A percentile compares a stretch with the other conserved stretches of the same genome.
Conservation (phyloP, 2,329 filamentous ascomycete species). For the Sphaerostilbella broomeana region DNA sequence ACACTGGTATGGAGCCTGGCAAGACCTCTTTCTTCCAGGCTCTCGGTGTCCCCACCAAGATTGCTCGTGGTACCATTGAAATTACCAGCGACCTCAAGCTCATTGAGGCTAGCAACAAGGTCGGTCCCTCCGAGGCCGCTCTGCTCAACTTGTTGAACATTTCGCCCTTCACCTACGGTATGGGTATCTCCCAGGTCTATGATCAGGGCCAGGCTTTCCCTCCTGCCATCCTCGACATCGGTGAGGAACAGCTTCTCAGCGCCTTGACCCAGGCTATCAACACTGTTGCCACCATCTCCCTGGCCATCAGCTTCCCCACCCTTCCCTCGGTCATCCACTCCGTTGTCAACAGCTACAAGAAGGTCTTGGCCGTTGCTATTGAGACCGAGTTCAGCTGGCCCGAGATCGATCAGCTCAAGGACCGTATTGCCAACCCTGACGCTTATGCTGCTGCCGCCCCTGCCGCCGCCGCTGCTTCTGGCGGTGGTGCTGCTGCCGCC, state of each 20-base stretch:
- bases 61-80: constrained; percentile 99
- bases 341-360: constrained; percentile 97
- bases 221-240: constrained; percentile 80
- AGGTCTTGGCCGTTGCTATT: constrained; percentile 80
- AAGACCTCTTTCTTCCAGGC: constrained; percentile 99
- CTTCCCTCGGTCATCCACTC: constrained; percentile 95
- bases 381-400: constrained; percentile 90
- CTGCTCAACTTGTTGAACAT: constrained; percentile 99
- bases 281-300: constrained; percentile 84
- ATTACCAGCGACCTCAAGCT: constrained; percentile 98
- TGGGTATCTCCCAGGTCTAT: constrained; percentile 94
- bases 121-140: constrained; percentile 97
- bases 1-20: constrained; percentile 99
- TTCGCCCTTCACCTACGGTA: constrained; percentile 99
- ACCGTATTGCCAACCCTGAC: constrained; percentile 98
- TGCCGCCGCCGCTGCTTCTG: constrained; percentile 53
- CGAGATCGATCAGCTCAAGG: constrained; percentile 96
- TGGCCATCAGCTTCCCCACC: constrained; percentile 92
- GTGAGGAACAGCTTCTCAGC: constrained; percentile 88
- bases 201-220: constrained; percentile 93
- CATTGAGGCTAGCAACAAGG: constrained; percentile 85
- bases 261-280: constrained; percentile 73
- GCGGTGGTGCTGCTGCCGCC: constrained; percentile 44
- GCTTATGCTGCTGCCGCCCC: constrained; percentile 84
- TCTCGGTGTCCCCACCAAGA: constrained; percentile 99